Percentiles rank a stretch among this genome's conserved stretches.
phyloP scores from a whole-genome alignment of 495 filamentous ascomycete genomes.

The Penicillium atrosanguineum region DNA sequence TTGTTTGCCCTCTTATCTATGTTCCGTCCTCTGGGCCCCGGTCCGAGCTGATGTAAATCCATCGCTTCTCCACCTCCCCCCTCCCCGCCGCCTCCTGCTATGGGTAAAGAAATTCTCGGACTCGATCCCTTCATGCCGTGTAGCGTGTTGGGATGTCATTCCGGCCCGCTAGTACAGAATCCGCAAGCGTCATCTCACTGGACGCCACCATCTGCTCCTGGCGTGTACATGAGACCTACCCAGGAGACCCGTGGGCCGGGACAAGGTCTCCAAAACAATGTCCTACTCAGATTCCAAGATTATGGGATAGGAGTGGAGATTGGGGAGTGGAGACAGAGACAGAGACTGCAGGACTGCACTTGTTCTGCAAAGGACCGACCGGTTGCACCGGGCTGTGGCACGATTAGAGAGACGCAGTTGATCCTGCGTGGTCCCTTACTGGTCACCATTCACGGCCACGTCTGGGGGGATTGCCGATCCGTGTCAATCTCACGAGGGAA shows the following conservation, averaged over 20 bases:
- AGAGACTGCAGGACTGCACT: too few species aligned
- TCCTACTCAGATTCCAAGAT: not conserved
- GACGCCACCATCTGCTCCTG: slow-evolving; percentile 13
- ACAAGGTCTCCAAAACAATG: not conserved
- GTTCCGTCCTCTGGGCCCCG: not conserved
- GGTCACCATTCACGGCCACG: slow-evolving; percentile 7
- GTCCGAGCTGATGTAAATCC: not conserved
- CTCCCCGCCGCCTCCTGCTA: not conserved
- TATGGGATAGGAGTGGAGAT: not conserved
- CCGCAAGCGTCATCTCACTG: slow-evolving; percentile 4
- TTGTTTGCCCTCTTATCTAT: not conserved
- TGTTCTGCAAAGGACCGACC: slow-evolving; percentile 1
- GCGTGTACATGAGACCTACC: slow-evolving; percentile 4
- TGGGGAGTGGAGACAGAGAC: too few species aligned
- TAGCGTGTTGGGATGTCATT: slow-evolving; percentile 14
- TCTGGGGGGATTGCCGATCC: not conserved
- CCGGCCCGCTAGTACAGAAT: not conserved
- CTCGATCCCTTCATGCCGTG: slow-evolving; percentile 20
- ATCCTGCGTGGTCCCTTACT: slow-evolving; percentile 10
- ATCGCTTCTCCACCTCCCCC: too few species aligned
- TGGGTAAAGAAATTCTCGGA: slow-evolving; percentile 1
- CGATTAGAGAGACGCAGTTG: slow-evolving; percentile 3
- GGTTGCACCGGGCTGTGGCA: slow-evolving; percentile 9
- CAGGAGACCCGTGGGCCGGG: not conserved
- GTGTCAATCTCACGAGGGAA: not conserved